Evolutionary conservation across 2,329 filamentous ascomycete species (phyloP).

Genomic region (Fusarium piperis): DNA sequence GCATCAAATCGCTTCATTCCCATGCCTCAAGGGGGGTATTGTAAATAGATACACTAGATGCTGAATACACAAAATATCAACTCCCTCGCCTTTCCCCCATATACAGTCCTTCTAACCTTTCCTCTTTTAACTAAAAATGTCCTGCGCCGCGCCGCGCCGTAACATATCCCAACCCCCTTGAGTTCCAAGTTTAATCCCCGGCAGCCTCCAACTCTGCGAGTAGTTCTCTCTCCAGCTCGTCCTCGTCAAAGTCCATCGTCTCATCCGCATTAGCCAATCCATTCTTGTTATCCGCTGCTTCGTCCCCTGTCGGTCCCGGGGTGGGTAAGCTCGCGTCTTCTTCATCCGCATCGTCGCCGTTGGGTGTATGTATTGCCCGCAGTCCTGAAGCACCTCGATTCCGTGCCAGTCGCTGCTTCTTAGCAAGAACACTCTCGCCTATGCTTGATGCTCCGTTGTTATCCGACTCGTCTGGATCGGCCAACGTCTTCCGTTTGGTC

Average conservation of each 20-base stretch:
- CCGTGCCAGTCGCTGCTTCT: slow-evolving; percentile 61
- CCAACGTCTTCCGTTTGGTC: slow-evolving; percentile 47
- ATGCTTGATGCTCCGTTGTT: slow-evolving; percentile 43
- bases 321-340: slow-evolving; percentile 53
- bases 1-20: slow-evolving; percentile 13
- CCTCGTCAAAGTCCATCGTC: slow-evolving; percentile 58
- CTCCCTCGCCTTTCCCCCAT: slow-evolving; percentile 10
- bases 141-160: background rate
- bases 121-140: slow-evolving; percentile 10
- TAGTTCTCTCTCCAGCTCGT: slow-evolving; percentile 71
- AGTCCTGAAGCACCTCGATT: slow-evolving; percentile 58
- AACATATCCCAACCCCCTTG: slow-evolving; percentile 2
- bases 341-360: slow-evolving; percentile 47
- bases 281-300: slow-evolving; percentile 46
- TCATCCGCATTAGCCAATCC: slow-evolving; percentile 42
- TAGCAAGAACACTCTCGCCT: slow-evolving; percentile 55
- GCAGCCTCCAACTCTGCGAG: slow-evolving; percentile 65
- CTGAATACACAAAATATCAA: slow-evolving; percentile 11
- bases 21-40: slow-evolving; percentile 22
- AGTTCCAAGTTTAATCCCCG: slow-evolving; percentile 35
- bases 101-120: slow-evolving; percentile 16
- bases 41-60: slow-evolving; percentile 12
- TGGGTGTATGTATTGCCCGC: slow-evolving; percentile 56
- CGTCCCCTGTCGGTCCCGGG: slow-evolving; percentile 49
- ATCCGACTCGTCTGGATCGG: slow-evolving; percentile 47